Evolutionary conservation across 495 filamentous ascomycete species (phyloP).

Genomic region (Filosporella fistucella): DNA sequence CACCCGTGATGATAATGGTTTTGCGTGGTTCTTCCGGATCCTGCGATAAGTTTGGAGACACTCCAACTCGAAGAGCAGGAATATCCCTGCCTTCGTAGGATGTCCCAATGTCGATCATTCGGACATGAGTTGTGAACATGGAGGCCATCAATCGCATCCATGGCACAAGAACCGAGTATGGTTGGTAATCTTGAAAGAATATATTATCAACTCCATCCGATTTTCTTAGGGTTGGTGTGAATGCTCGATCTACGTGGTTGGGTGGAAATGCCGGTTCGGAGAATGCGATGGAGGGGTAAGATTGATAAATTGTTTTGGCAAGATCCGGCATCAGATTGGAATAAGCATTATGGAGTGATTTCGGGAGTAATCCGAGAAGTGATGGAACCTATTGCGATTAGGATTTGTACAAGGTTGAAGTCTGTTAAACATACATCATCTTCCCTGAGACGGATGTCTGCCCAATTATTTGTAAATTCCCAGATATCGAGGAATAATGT

Average conservation of each 20-base stretch:
- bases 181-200: constrained; percentile 88
- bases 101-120: constrained; percentile 68
- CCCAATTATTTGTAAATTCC: constrained; percentile 75
- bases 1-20: constrained; percentile 79
- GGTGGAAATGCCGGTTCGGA: constrained; percentile 14
- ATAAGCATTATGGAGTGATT: constrained; percentile 68
- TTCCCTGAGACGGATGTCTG: constrained; percentile 80
- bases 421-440: constrained; percentile 55
- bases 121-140: constrained; percentile 78
- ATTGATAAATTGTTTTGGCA: constrained; percentile 67
- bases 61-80: constrained; percentile 73
- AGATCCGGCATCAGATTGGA: constrained; percentile 77
- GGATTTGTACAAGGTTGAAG: neutral
- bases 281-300: constrained; percentile 52
- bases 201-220: constrained; percentile 41
- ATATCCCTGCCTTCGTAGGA: constrained; percentile 88
- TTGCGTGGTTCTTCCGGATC: constrained; percentile 47
- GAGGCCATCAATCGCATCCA: constrained; percentile 90
- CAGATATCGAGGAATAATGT: constrained; percentile 85
- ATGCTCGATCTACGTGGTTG: constrained; percentile 14
- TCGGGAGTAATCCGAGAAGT: constrained; percentile 77
- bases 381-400: constrained; percentile 53
- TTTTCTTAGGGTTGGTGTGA: constrained; percentile 30
- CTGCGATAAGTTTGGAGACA: constrained; percentile 39
- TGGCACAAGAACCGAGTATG: constrained; percentile 67